Evolutionary conservation across 2,329 filamentous ascomycete genomes (phyloP).

Genomic region (Trichoderma koningiopsis): DNA sequence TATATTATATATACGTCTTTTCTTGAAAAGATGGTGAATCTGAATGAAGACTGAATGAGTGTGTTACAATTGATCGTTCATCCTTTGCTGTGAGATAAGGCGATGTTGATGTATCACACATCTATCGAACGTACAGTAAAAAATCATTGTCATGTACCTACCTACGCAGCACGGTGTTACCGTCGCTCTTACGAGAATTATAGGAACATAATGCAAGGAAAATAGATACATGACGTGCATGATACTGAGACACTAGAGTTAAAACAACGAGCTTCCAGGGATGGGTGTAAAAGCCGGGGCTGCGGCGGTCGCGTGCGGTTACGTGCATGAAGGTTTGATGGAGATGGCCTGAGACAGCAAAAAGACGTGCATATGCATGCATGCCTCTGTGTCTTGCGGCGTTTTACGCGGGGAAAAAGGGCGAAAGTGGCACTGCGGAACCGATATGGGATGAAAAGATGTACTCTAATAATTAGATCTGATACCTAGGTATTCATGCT

Average conservation of each 20-base stretch:
- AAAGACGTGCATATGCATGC: constrained; percentile 10
- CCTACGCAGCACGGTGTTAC: no score
- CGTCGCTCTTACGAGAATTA: no score
- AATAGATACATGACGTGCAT: constrained; percentile 18
- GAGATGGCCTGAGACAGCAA: neutral
- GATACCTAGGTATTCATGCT: no score
- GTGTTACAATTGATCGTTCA: neutral
- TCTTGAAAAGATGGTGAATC: neutral
- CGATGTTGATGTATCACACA: neutral
- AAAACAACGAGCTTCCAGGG: neutral
- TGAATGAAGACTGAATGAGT: neutral
- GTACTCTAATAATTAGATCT: neutral
- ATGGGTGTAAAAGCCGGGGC: constrained; percentile 4
- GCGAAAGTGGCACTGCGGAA: neutral
- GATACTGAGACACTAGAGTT: neutral
- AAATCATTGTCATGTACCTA: no score
- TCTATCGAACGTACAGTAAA: no score
- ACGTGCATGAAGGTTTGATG: neutral
- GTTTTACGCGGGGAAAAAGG: neutral
- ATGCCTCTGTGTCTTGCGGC: neutral
- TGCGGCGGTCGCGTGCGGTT: neutral
- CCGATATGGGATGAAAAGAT: neutral
- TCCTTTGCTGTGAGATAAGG: neutral
- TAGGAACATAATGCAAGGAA: neutral
- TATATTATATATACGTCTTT: constrained; percentile 5